These are phyloP conservation scores for Populus nigra DNA, from an alignment of 345 rosid genomes.

Conservation along the genomic window DNA sequence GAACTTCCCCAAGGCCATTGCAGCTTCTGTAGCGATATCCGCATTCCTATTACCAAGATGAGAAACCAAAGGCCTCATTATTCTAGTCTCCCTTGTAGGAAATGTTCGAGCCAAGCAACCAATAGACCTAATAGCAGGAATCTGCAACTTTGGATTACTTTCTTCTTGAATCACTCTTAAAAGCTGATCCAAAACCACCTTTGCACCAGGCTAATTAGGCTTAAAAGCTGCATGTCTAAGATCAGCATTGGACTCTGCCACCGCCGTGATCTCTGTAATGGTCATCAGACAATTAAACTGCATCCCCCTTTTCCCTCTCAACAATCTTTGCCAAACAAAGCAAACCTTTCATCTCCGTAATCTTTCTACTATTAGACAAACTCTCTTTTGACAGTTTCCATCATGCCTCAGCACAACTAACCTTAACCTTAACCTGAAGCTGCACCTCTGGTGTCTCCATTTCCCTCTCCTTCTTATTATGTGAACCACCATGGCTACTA, in stretches of 20 bases:
- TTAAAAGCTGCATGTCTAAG: conserved; percentile 55
- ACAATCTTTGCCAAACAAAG: conserved; percentile 52
- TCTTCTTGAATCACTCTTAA: conserved; percentile 48
- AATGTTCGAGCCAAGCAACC: conserved; percentile 61
- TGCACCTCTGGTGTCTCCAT: conserved; percentile 37
- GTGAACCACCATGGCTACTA: conserved; percentile 37
- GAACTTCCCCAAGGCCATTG: conserved; percentile 53
- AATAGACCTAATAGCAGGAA: conserved; percentile 47
- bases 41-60: conserved; percentile 33
- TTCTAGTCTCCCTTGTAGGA: conserved; percentile 50
- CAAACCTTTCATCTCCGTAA: conserved; percentile 55
- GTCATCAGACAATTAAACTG: conserved; percentile 52
- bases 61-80: conserved; percentile 43
- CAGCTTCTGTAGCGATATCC: conserved; percentile 49
- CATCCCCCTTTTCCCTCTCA: conserved; percentile 49
- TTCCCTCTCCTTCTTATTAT: conserved; percentile 44
- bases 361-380: conserved; percentile 38
- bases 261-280: conserved; percentile 43
- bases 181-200: conserved; percentile 54
- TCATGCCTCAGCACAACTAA: conserved; percentile 50
- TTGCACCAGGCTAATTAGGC: conserved; percentile 61
- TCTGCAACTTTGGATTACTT: conserved; percentile 26
- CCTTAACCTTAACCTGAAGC: conserved; percentile 39
- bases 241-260: conserved; percentile 50
- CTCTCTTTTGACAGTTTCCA: conserved; percentile 45